Evolutionary conservation across 129 eudicot genomes (phyloP).

Genomic region (Saussurea involucrata): DNA sequence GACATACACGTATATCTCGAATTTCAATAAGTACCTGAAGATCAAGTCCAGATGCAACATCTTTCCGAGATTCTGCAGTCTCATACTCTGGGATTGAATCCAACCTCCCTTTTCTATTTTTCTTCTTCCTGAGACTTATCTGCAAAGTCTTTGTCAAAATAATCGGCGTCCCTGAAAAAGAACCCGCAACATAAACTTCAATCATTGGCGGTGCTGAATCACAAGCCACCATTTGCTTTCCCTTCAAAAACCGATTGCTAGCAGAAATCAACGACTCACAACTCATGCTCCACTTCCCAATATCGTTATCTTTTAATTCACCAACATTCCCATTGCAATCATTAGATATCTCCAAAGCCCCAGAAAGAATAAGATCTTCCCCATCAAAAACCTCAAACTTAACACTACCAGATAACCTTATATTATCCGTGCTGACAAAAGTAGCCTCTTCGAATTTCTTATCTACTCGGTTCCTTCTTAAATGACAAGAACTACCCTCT

Average conservation of each 20-base stretch:
- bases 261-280: slow-evolving; percentile 53
- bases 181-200: slow-evolving; percentile 81
- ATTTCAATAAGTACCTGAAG: slow-evolving; percentile 47
- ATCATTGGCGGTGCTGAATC: slow-evolving; percentile 57
- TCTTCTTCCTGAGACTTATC: slow-evolving; percentile 50
- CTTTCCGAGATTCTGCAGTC: slow-evolving; percentile 37
- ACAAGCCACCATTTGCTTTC: slow-evolving; percentile 40
- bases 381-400: slow-evolving; percentile 68
- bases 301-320: slow-evolving; percentile 29
- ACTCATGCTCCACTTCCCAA: slow-evolving; percentile 53
- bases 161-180: slow-evolving; percentile 58
- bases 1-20: not conserved
- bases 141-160: slow-evolving; percentile 78
- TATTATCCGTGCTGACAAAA: slow-evolving; percentile 75
- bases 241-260: slow-evolving; percentile 52
- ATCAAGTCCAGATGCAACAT: slow-evolving; percentile 35
- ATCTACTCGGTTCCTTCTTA: slow-evolving; percentile 63
- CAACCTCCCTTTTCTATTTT: slow-evolving; percentile 42
- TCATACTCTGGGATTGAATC: slow-evolving; percentile 73
- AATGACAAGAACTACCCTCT: slow-evolving; percentile 58
- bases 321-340: slow-evolving; percentile 31
- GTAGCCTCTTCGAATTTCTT: slow-evolving; percentile 81
- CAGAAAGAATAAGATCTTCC: slow-evolving; percentile 51
- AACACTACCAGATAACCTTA: slow-evolving; percentile 66
- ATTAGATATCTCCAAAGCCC: slow-evolving; percentile 55